Evolutionary conservation across 768 basidiomycete species (phyloP).

Genomic region (Coprinopsis marcescibilis): DNA sequence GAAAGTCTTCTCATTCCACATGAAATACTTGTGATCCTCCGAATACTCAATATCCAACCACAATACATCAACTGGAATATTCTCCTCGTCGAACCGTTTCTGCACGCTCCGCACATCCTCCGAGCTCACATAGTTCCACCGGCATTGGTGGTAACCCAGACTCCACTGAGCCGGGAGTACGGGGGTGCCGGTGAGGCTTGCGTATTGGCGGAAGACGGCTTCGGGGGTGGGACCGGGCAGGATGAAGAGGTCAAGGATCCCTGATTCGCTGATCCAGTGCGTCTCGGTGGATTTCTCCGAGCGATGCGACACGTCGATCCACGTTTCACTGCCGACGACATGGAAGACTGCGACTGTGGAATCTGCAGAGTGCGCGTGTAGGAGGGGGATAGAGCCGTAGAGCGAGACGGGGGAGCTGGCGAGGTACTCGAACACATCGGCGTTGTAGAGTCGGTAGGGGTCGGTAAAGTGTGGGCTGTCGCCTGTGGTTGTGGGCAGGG

Average conservation of each 20-base stretch:
- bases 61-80: slow-evolving; percentile 93
- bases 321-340: slow-evolving; percentile 85
- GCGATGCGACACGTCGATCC: slow-evolving; percentile 83
- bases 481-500: slow-evolving; percentile 84
- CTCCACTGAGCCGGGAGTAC: slow-evolving; percentile 90
- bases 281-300: slow-evolving; percentile 69
- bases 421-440: slow-evolving; percentile 95
- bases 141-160: slow-evolving; percentile 93
- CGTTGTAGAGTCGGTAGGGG: slow-evolving; percentile 92
- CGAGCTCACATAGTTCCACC: slow-evolving; percentile 96
- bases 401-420: slow-evolving; percentile 74
- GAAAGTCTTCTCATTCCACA: slow-evolving; percentile 92
- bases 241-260: slow-evolving; percentile 91
- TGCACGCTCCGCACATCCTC: slow-evolving; percentile 85
- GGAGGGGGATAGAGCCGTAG: slow-evolving; percentile 87
- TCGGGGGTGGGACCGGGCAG: slow-evolving; percentile 85
- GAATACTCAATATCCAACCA: slow-evolving; percentile 98
- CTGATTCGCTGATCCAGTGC: slow-evolving; percentile 98
- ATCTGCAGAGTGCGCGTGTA: slow-evolving; percentile 86
- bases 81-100: slow-evolving; percentile 84
- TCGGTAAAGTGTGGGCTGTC: slow-evolving; percentile 73
- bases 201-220: slow-evolving; percentile 82
- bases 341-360: slow-evolving; percentile 91
- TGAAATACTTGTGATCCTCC: slow-evolving; percentile 92
- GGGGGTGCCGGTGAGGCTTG: slow-evolving; percentile 76